Percentiles rank a stretch among this genome's conserved stretches.
phyloP scores from a whole-genome alignment of 2,329 filamentous ascomycete species.

The Pseudogymnoascus sp. region DNA sequence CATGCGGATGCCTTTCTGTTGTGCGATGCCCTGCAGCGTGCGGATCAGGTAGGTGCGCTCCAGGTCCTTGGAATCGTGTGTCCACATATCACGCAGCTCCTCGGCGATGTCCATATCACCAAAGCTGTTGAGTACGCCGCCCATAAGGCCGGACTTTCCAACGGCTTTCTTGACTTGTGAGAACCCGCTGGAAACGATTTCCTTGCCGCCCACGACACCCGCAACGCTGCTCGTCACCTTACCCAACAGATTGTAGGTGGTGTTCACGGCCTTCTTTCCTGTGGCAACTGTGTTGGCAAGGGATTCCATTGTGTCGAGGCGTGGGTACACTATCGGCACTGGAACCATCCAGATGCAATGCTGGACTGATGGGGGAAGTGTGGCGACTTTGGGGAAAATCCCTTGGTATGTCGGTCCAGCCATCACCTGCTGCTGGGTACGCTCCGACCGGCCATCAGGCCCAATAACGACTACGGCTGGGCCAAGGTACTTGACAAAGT shows the following conservation, averaged over 20 bases:
- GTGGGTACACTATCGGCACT: conserved; percentile 82
- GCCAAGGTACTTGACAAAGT: conserved; percentile 94
- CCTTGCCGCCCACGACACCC: conserved; percentile 90
- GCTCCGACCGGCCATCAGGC: conserved; percentile 83
- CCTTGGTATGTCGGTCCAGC: conserved; percentile 96
- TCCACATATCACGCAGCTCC: conserved; percentile 95
- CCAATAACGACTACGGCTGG: conserved; percentile 86
- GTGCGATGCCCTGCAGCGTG: conserved; percentile 87
- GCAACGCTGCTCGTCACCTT: conserved; percentile 93
- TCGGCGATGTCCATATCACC: conserved; percentile 92
- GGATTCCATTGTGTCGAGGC: conserved; percentile 84
- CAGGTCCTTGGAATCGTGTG: conserved; percentile 93
- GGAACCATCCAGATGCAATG: conserved; percentile 96
- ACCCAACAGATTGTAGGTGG: conserved; percentile 90
- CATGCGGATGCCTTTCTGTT: conserved; percentile 93
- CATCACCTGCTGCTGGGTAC: conserved; percentile 85
- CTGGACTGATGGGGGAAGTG: conserved; percentile 84
- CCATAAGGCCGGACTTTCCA: conserved; percentile 92
- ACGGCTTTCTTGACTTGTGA: conserved; percentile 93
- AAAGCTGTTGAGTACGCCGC: conserved; percentile 89
- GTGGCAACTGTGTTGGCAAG: conserved; percentile 86
- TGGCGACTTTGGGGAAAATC: conserved; percentile 89
- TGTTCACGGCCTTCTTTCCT: conserved; percentile 93
- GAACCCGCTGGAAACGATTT: conserved; percentile 86
- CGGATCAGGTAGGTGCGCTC: conserved; percentile 95